A percentile compares a stretch with the other conserved stretches of the same genome.
Evolutionary conservation across 306 rosid species (phyloP).

Genomic region (Alnus rubra): DNA sequence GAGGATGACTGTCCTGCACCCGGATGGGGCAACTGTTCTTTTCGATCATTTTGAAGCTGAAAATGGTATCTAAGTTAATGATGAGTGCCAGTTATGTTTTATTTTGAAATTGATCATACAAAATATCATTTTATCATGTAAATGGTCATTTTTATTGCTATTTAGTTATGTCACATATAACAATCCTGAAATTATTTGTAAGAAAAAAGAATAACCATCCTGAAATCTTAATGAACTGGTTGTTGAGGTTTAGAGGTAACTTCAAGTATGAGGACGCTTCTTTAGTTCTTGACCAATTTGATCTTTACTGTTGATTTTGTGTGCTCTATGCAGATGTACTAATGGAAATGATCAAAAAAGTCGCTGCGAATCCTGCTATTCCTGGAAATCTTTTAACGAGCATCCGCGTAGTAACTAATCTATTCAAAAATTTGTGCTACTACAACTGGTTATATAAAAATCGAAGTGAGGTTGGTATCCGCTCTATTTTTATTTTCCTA

Average conservation of each 20-base stretch:
- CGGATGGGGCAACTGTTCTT: conserved; percentile 70
- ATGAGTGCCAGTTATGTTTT: conserved; percentile 7
- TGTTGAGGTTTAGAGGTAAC: not conserved
- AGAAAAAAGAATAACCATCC: not conserved
- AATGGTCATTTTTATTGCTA: conserved; percentile 6
- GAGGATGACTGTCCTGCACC: conserved; percentile 83
- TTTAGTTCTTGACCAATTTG: conserved; percentile 13
- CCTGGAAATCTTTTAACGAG: conserved; percentile 86
- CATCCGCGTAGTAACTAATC: conserved; percentile 74
- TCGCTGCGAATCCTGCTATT: conserved; percentile 47
- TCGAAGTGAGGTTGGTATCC: conserved; percentile 70
- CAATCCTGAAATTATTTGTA: not conserved
- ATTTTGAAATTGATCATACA: conserved; percentile 20
- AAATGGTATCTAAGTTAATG: conserved; percentile 57
- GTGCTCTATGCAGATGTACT: conserved; percentile 53
- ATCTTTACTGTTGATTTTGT: conserved; percentile 25
- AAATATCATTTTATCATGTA: not conserved
- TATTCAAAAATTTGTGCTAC: conserved; percentile 67
- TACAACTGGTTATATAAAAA: conserved; percentile 71
- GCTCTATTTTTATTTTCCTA: conserved; percentile 6
- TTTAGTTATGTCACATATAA: conserved; percentile 4
- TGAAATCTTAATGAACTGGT: not conserved
- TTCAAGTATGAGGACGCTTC: not conserved
- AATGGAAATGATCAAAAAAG: conserved; percentile 59
- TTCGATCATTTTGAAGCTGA: conserved; percentile 54